Base-by-base conservation (phyloP, 2,329 filamentous ascomycete species). In the Colletotrichum tamarilloi region DNA sequence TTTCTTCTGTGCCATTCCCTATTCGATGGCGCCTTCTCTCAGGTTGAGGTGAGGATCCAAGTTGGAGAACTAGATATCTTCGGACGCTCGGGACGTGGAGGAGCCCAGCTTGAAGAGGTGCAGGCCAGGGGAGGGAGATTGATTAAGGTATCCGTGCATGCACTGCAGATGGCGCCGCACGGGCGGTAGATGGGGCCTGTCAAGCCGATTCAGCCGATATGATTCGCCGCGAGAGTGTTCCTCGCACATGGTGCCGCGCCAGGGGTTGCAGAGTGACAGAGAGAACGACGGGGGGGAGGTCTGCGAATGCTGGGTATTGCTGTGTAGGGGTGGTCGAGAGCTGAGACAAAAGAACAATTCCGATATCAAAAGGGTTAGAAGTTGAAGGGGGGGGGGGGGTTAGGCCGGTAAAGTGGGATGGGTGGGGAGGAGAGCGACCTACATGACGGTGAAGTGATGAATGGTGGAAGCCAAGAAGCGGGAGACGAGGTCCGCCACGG, bases 261-360 rank as follows among this genome's bases (percentile, higher is more conserved):
- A 70, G 70, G n/a, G 66, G 70, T 69, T 14, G 70, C 70, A 73
- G 28, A 64, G 42, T 65, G 60, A 65, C 55, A 62, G 55, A 60
- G 60, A 65, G 70, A 59, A 32, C 16, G 66, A 35, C 60, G 26
- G 46, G 38, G 64, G 65, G 32, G 24, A 12, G 57, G 32, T 11
- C 42, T 42, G 38, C 38, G 8, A 49, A 42, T 42, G 38, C 42
- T 49, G 42, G 42, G 42, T n/a, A n/a, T 49, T 49, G 52, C 46
- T 26, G 66, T 53, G 24, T 35, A 53, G 32, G 42, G 49, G 68
- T 22, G 16, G 24, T 26, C 49, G 55, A 62, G 66, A 60, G 30
- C 60, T 65, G 59, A 71, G 62, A 62, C 49, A 24, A 62, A n/a
- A 56, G 56, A 19, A 24, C 46, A 62, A 24, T 16, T 24, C 65